Conservation (phyloP, 1,284 basidiomycete species). For the Moesziomyces antarcticus region DNA sequence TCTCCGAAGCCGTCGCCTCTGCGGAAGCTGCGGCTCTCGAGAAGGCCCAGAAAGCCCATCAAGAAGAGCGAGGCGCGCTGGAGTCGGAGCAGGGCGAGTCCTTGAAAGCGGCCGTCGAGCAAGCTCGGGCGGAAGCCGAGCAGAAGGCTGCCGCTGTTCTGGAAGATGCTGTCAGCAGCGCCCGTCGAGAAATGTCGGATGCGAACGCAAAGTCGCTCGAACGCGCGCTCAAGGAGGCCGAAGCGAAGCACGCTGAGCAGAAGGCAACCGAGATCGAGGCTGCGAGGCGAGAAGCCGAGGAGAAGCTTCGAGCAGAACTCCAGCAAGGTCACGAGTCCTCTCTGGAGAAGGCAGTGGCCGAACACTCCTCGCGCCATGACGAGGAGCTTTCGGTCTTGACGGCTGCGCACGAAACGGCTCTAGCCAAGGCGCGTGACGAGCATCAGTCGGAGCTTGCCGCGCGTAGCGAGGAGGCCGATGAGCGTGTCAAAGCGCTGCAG, state of each 20-base stretch:
- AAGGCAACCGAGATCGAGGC: conserved; percentile 24
- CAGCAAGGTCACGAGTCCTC: conserved; percentile 27
- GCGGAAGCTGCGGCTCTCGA: conserved; percentile 39
- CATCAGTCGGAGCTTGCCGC: conserved; percentile 32
- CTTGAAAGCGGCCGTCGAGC: conserved; percentile 18
- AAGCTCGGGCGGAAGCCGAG: conserved; percentile 26
- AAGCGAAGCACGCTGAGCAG: conserved; percentile 27
- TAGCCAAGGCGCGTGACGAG: conserved; percentile 18
- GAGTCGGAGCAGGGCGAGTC: conserved; percentile 17
- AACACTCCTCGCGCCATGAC: conserved; percentile 19
- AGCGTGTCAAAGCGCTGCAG: conserved; percentile 31
- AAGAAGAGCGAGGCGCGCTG: conserved; percentile 14
- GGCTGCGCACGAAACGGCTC: conserved; percentile 26
- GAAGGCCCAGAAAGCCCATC: conserved; percentile 13
- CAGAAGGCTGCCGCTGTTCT: conserved; percentile 37
- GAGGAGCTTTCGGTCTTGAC: conserved; percentile 29
- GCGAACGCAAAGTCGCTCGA: conserved; percentile 35
- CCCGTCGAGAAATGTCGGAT: conserved; percentile 36
- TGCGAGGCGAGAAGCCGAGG: conserved; percentile 31
- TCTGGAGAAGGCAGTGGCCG: conserved; percentile 19
- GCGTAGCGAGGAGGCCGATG: conserved; percentile 26
- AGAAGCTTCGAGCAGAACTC: conserved; percentile 18
- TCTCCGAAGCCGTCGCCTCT: conserved; percentile 49
- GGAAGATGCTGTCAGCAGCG: conserved; percentile 33
- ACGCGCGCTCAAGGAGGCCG: conserved; percentile 21